A percentile compares a stretch with the other conserved stretches of the same genome.
phyloP scores from a whole-genome alignment of 306 rosid species.

The Rubus parviflorus region DNA sequence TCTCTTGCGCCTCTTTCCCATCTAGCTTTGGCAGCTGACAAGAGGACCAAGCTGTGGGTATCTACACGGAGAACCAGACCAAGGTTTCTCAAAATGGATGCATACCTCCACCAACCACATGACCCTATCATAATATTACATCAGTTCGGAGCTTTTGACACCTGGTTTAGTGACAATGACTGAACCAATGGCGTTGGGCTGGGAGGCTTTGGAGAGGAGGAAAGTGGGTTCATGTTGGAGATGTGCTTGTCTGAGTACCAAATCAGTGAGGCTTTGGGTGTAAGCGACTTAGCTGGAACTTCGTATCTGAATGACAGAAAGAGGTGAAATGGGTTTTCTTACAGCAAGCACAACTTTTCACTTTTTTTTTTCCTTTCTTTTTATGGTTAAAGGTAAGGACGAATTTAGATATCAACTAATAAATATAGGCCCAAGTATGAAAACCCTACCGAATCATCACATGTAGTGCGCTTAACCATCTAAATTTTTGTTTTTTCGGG shows the following conservation, averaged over 20 bases:
- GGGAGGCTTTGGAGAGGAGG: no score
- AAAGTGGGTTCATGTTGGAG: no score
- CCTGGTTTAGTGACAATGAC: no score
- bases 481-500: not conserved
- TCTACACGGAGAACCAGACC: not conserved
- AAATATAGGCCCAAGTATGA: not conserved
- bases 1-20: not conserved
- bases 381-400: not conserved
- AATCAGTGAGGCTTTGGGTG: no score
- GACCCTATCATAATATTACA: not conserved
- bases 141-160: not conserved
- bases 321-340: not conserved
- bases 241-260: no score
- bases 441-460: not conserved
- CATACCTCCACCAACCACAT: not conserved
- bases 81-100: not conserved
- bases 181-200: no score
- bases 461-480: not conserved
- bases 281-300: not conserved
- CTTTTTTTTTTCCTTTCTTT: no score
- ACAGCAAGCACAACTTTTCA: not conserved
- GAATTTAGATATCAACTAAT: no score
- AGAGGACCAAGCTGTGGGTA: not conserved
- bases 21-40: not conserved
- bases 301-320: not conserved